Conservation (phyloP, 139 green algal species). For the Volvox reticuliferus region DNA sequence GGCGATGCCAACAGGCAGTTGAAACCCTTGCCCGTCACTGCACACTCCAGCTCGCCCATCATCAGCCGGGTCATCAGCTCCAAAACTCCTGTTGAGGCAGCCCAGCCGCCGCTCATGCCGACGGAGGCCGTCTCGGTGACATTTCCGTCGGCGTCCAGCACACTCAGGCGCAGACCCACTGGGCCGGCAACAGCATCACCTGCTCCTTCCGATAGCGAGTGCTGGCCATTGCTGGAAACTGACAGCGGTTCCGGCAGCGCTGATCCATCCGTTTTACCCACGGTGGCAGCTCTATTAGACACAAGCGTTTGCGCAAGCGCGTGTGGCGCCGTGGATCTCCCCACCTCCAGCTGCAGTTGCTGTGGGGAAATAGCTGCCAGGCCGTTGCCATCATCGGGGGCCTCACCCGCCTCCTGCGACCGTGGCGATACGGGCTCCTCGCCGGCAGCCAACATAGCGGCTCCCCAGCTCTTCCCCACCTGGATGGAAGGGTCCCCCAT, state of each 20-base stretch:
- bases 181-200: neutral
- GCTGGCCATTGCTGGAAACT: neutral
- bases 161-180: constrained; percentile 42
- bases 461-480: neutral
- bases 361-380: neutral
- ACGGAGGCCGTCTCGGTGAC: constrained; percentile 23
- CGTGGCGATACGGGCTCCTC: neutral
- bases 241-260: too few relatives aligned
- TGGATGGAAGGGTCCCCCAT: constrained; percentile 32
- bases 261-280: too few relatives aligned
- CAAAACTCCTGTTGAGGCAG: neutral
- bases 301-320: too few relatives aligned
- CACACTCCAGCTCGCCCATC: constrained; percentile 59
- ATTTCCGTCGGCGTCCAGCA: constrained; percentile 59
- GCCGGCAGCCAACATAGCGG: neutral
- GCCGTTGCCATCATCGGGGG: too few relatives aligned
- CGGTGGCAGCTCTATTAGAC: too few relatives aligned
- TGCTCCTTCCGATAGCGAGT: neutral
- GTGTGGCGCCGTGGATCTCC: too few relatives aligned
- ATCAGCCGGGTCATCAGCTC: constrained; percentile 40
- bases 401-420: neutral
- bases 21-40: constrained; percentile 81
- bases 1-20: constrained; percentile 16
- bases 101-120: neutral
- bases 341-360: neutral